Evolutionary conservation across 306 rosid genomes (phyloP).

Genomic region (Parietaria judaica): DNA sequence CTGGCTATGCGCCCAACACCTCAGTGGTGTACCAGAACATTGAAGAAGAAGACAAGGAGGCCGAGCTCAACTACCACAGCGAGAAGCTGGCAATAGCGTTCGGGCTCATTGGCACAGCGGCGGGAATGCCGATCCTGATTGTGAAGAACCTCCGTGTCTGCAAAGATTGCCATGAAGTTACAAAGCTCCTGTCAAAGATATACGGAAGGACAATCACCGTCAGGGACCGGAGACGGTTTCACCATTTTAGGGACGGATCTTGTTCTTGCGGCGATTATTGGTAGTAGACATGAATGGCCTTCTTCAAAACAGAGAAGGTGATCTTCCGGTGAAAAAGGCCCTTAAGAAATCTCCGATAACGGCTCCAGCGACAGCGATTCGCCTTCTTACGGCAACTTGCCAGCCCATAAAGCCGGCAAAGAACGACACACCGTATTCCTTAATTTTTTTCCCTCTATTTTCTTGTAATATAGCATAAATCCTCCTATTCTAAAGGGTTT

Average conservation of each 20-base stretch:
- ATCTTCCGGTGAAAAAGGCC: too few relatives aligned
- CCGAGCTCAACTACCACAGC: constrained; percentile 42
- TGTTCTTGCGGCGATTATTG: constrained; percentile 54
- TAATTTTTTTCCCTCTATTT: too few relatives aligned
- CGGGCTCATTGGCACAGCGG: constrained; percentile 47
- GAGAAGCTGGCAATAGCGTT: constrained; percentile 71
- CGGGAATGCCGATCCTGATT: constrained; percentile 42
- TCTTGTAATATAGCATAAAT: too few relatives aligned
- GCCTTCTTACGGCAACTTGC: too few relatives aligned
- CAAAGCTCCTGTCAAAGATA: constrained; percentile 49
- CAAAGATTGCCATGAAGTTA: constrained; percentile 55
- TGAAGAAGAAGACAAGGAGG: constrained; percentile 55
- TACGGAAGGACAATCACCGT: constrained; percentile 50
- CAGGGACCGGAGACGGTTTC: constrained; percentile 61
- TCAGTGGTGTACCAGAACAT: constrained; percentile 38
- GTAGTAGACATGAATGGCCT: constrained; percentile 14
- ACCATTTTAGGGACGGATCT: constrained; percentile 51
- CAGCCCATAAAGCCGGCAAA: too few relatives aligned
- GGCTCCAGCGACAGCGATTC: too few relatives aligned
- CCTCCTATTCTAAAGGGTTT: too few relatives aligned
- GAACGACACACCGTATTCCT: too few relatives aligned
- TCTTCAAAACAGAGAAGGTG: not conserved
- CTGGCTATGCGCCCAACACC: constrained; percentile 44
- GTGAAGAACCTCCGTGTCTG: constrained; percentile 61
- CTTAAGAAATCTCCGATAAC: too few relatives aligned